Evolutionary conservation across 1,284 basidiomycete genomes (phyloP).

Genomic region (Trametes hirsuta): DNA sequence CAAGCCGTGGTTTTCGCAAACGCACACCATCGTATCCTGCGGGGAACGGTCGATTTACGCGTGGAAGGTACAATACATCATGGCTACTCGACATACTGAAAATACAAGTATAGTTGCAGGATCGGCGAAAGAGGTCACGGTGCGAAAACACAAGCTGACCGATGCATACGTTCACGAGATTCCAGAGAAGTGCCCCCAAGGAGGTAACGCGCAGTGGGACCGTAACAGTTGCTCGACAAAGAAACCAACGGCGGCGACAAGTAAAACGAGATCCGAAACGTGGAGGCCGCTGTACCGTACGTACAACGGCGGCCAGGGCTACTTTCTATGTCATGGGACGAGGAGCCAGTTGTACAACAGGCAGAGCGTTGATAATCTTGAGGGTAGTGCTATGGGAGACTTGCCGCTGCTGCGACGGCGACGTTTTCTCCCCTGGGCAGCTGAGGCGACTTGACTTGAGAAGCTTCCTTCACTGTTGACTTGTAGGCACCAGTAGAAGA

Average conservation of each 20-base stretch:
- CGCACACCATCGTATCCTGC: background rate
- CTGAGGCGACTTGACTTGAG: slow-evolving; percentile 63
- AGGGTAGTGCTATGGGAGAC: slow-evolving; percentile 47
- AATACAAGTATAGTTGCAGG: slow-evolving; percentile 13
- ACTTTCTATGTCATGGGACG: slow-evolving; percentile 14
- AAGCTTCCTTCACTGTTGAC: slow-evolving; percentile 44
- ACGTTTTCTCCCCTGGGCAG: slow-evolving; percentile 67
- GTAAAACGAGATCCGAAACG: slow-evolving; percentile 21
- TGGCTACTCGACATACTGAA: slow-evolving; percentile 18
- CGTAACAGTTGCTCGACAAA: slow-evolving; percentile 22
- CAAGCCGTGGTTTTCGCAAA: background rate
- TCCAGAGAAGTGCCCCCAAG: slow-evolving; percentile 10
- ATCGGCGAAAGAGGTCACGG: background rate
- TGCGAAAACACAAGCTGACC: background rate
- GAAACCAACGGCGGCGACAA: slow-evolving; percentile 8
- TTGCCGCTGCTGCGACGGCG: slow-evolving; percentile 54
- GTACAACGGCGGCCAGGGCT: slow-evolving; percentile 4
- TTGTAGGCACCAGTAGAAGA: slow-evolving; percentile 40
- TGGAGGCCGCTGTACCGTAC: slow-evolving; percentile 22
- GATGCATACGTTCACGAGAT: background rate
- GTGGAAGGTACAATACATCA: slow-evolving; percentile 12
- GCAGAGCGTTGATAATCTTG: background rate
- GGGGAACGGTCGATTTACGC: background rate
- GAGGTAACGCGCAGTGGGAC: slow-evolving; percentile 1
- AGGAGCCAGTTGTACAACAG: background rate